Base-by-base conservation (phyloP, 164 flowering plant species). In the Litsea cubeba region DNA sequence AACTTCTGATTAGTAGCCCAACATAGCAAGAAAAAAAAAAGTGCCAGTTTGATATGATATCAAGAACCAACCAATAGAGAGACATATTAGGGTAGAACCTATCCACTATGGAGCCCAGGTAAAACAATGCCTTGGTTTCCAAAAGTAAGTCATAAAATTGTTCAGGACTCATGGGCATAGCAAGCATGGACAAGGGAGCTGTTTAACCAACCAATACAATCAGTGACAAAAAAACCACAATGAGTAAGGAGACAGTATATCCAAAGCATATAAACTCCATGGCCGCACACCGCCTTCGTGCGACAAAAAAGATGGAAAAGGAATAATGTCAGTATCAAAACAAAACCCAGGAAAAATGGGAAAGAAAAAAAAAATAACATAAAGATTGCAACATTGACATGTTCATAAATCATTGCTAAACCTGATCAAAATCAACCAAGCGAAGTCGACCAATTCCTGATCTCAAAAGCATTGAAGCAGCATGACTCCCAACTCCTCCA, bases 401-500 rank as follows among this genome's bases (percentile, higher is more conserved):
- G 66, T 25, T 63, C 66, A 8, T 25, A 23, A 25, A 25, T 25
- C 10, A 3, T 63, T 10, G 66, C 28, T 14, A 63, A 72, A 92
- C 99, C 97, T 95, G 99, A 75, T 95, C 99, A 84, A 95, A 95
- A 82, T 95, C 99, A 25, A 95, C 97, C 71, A 95, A 91, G 50
- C 89, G 92, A 32, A 95, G 91, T 82, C 84, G 87, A 46, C 98
- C 94, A 74, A 95, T 89, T 60, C 99, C 98, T 62, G 99, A 92
- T 79, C 99, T 88, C 86, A 95, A 81, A 82, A 93, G 95, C 98
- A 95, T 95, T 20, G 87, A 83, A 68, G 99, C 97, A 81, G 98
- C 98, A 85, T 95, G 99, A 75, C 99, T 95, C 63, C 99, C 99
- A 63, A 95, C 98, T 71, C 99, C 98, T 72, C 99, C 99, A 77